Percentiles rank a stretch among this genome's conserved stretches.
phyloP scores from a whole-genome alignment of 306 rosid genomes.

The Malus orientalis region DNA sequence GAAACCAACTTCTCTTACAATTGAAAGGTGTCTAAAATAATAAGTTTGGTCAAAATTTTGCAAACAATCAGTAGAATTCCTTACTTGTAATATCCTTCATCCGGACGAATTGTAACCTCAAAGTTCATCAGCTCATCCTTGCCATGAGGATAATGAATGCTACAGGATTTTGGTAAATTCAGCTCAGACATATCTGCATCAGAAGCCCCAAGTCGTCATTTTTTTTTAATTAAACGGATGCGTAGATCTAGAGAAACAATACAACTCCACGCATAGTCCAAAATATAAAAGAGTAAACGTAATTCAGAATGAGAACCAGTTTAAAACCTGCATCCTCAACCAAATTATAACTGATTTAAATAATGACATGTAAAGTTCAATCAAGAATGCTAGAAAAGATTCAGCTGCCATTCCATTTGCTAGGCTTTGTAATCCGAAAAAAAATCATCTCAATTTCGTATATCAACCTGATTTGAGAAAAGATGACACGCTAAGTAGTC shows the following conservation, averaged over 20 bases:
- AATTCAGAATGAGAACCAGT: neutral
- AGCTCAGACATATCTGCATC: conserved; percentile 47
- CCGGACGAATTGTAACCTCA: conserved; percentile 52
- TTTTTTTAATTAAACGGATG: neutral
- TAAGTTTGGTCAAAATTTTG: neutral
- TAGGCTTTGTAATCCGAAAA: neutral
- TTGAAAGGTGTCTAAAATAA: neutral
- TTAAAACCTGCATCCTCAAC: neutral
- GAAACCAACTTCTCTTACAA: neutral
- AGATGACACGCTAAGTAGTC: neutral
- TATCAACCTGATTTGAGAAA: neutral
- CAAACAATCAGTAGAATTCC: neutral
- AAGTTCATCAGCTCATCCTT: conserved; percentile 60
- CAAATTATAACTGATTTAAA: neutral
- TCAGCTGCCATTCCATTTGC: neutral
- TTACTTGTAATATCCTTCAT: conserved; percentile 54
- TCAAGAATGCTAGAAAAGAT: neutral
- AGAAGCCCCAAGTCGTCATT: neutral
- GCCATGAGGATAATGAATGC: conserved; percentile 44
- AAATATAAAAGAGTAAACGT: neutral
- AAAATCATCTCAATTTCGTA: neutral
- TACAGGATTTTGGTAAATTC: conserved; percentile 47
- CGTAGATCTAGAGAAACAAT: neutral
- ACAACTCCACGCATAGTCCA: neutral
- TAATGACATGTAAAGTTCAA: neutral